phyloP scores from a whole-genome alignment of 1,139 yeast species.

The Yamadazyma epiphylla region DNA sequence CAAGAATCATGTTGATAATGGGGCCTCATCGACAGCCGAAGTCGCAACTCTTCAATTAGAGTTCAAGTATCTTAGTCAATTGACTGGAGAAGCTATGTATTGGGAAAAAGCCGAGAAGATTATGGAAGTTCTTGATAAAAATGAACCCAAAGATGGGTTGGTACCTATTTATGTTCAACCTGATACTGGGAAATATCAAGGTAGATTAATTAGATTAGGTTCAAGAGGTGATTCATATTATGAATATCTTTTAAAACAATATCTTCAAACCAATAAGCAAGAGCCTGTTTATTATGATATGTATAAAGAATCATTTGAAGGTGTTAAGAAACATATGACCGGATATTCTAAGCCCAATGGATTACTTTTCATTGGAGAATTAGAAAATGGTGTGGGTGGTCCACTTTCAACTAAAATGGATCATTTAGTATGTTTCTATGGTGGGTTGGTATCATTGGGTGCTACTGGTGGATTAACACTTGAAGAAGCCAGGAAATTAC shows the following conservation, averaged over 20 bases:
- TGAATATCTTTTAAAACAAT: constrained; percentile 85
- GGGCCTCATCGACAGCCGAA: constrained; percentile 79
- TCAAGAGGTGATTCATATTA: constrained; percentile 93
- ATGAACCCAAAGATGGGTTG: constrained; percentile 64
- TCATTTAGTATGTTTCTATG: constrained; percentile 89
- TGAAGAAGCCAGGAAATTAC: constrained; percentile 32
- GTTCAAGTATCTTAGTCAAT: constrained; percentile 73
- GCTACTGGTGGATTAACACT: constrained; percentile 70
- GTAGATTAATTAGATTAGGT: constrained; percentile 69
- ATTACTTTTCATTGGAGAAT: constrained; percentile 74
- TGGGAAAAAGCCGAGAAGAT: constrained; percentile 79
- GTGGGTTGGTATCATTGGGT: constrained; percentile 86
- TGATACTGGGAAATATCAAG: constrained; percentile 66
- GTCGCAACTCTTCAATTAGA: constrained; percentile 87
- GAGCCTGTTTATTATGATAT: constrained; percentile 65
- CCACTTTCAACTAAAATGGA: constrained; percentile 80
- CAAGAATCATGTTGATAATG: constrained; percentile 60
- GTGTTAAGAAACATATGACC: constrained; percentile 61
- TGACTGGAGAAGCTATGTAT: constrained; percentile 75
- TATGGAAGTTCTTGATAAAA: constrained; percentile 59
- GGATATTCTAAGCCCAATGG: constrained; percentile 59
- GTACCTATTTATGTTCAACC: constrained; percentile 82
- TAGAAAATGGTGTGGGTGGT: constrained; percentile 61
- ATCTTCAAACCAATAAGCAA: constrained; percentile 65
- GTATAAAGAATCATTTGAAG: constrained; percentile 75